Conservation (phyloP, 73 alveolate genomes). For the Tetrahymena malaccensis region DNA sequence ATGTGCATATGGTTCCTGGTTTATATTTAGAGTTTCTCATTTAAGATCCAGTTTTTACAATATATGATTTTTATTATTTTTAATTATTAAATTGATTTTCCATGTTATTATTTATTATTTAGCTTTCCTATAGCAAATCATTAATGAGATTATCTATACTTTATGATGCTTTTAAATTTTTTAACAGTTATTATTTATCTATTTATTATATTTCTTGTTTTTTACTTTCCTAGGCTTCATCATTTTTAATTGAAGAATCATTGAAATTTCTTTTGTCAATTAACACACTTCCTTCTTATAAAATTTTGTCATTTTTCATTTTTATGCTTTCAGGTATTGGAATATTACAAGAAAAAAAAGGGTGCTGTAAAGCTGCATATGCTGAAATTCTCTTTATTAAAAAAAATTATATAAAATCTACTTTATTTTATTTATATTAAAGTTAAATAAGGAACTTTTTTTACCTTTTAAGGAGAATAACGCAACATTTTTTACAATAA, state of each 20-base stretch:
- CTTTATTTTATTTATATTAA: neutral
- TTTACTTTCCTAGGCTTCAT: neutral
- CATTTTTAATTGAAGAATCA: neutral
- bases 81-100: neutral
- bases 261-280: neutral
- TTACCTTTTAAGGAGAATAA: conserved; percentile 82
- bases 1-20: neutral
- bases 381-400: neutral
- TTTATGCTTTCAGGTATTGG: neutral
- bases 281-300: neutral
- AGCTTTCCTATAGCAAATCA: neutral
- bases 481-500: conserved; percentile 78
- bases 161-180: neutral
- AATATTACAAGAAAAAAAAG: neutral
- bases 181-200: neutral
- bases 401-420: neutral
- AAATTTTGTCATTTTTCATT: neutral
- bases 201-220: neutral
- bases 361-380: neutral
- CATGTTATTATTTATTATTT: neutral
- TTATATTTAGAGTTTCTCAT: neutral
- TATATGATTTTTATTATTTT: neutral
- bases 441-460: neutral
- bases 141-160: neutral
- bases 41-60: neutral